A percentile compares a stretch with the other conserved stretches of the same genome.
Evolutionary conservation across 768 basidiomycete genomes (phyloP).

Genomic region (Naganishia vaughanmartiniae): DNA sequence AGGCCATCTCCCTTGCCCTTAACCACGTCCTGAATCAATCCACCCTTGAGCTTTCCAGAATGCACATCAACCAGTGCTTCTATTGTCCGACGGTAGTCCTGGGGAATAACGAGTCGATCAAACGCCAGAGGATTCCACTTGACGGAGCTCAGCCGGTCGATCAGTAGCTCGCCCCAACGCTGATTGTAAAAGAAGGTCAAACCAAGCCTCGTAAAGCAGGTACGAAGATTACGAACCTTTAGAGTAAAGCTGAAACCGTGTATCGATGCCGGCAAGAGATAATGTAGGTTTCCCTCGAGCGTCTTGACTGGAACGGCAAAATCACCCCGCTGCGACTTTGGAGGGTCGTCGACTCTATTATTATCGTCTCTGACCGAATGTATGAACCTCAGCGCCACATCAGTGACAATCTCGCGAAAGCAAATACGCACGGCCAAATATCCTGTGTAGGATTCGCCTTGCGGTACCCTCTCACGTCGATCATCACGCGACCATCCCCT

Average conservation of each 20-base stretch:
- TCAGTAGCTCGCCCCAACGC: constrained; percentile 1
- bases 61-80: neutral
- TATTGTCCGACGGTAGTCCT: neutral
- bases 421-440: neutral
- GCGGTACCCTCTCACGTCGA: neutral
- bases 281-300: neutral
- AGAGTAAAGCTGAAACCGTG: neutral
- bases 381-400: neutral
- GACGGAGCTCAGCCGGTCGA: neutral
- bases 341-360: neutral
- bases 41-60: neutral
- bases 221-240: neutral
- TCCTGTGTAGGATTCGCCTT: constrained; percentile 1
- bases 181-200: neutral
- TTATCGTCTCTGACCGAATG: neutral
- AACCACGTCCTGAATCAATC: neutral
- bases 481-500: constrained; percentile 1
- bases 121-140: neutral
- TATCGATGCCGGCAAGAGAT: neutral
- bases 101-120: neutral
- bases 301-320: neutral
- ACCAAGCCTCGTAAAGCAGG: neutral
- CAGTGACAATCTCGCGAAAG: too few species aligned
- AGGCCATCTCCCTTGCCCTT: constrained; percentile 1
- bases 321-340: neutral